Base-by-base conservation (phyloP, 371 early-diverging fungal species). In the Saksenaea oblongispora region DNA sequence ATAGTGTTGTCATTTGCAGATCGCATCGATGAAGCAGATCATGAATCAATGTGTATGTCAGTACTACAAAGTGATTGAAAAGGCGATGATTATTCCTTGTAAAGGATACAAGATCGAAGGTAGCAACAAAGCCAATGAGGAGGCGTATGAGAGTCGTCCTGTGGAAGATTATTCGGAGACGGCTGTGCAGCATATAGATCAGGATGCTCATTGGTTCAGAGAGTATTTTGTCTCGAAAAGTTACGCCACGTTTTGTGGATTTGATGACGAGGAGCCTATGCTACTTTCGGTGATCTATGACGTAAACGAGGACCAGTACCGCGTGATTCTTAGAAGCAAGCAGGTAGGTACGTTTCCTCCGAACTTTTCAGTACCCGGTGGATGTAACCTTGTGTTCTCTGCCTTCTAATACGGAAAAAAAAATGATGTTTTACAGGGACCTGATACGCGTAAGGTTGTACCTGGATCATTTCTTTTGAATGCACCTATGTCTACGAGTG, bases 61-160 rank as follows among this genome's bases (percentile, higher is more conserved):
- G 31, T 69, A 77, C 54, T 73, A 76, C 42, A 69, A 69, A 57
- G 61, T 65, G n/a, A 69, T 65, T 13, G 74, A 76, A 62, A 66
- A 64, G 10, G 77, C 77, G 14, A 76, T 76, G 65, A 67, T 74
- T 17, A 74, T 76, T 22, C 77, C 77, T 1, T 66, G 66, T 17
- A 72, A 74, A 59, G 77, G 77, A 1, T 76, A 69, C 36, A 63
- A 58, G 28, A 74, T 76, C 9, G 77, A 76, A 66, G 77, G 77
- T 8, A 66, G 54, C 35, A 76, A 76, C 51, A 68, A 13, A 59
- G 22, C 42, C 2, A 15, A 9, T 15, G 18, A 18, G 0, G 13
- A 17, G 10, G 42, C 15, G n/a, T 22, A 5, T 10, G 47, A 63
- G 15, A 14, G 13, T 3, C 22, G 22, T n/a, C 11, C 31, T 22